These are phyloP conservation scores for Odontarrhena argentea DNA, from an alignment of 345 rosid genomes.

Conservation along the genomic window DNA sequence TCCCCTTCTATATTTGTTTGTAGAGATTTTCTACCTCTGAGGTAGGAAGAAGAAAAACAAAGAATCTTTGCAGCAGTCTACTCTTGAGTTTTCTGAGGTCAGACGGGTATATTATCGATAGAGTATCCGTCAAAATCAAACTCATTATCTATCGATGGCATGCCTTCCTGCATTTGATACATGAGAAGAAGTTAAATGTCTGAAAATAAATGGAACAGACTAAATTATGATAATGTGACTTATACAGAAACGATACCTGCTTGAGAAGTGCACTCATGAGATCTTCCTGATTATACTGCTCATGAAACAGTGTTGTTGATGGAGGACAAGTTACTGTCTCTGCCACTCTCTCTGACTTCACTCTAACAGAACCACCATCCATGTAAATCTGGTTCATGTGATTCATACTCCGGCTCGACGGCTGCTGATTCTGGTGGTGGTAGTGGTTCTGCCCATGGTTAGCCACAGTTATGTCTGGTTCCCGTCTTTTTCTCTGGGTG, in stretches of 20 bases:
- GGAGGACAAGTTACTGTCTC: constrained; percentile 47
- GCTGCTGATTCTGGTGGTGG: constrained; percentile 14
- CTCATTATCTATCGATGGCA: constrained; percentile 60
- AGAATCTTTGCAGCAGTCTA: constrained; percentile 27
- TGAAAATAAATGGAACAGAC: background rate
- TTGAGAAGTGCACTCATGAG: constrained; percentile 85
- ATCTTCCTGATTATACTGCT: constrained; percentile 76
- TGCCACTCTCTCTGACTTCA: constrained; percentile 66
- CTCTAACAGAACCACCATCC: constrained; percentile 46
- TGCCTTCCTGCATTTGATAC: constrained; percentile 56
- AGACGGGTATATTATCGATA: constrained; percentile 67
- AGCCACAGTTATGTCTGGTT: constrained; percentile 37
- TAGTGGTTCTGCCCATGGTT: constrained; percentile 25
- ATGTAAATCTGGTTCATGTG: constrained; percentile 34
- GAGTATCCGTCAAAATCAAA: constrained; percentile 81
- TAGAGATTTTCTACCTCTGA: background rate
- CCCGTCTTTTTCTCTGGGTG: constrained; percentile 46
- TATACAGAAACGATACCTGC: constrained; percentile 50
- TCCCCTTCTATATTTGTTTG: background rate
- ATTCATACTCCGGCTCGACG: background rate
- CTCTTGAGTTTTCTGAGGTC: constrained; percentile 26
- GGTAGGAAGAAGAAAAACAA: constrained; percentile 16
- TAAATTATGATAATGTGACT: background rate
- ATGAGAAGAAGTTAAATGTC: constrained; percentile 1
- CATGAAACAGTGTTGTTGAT: constrained; percentile 49